Conservation (phyloP, 139 green algal genomes). For the Nannochloris sp. region DNA sequence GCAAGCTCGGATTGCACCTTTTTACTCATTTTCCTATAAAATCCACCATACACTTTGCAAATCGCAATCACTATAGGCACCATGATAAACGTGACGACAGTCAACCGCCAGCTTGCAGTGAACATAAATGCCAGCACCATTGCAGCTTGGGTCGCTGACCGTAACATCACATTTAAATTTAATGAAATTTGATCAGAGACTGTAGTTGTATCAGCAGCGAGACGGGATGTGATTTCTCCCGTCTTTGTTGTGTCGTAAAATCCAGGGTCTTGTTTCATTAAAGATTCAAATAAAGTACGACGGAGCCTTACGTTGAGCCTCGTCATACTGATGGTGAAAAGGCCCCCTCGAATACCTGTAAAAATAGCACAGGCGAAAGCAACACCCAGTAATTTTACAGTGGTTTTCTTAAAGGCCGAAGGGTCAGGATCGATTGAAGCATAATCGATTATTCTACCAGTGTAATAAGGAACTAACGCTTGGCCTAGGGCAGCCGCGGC, state of each 20-base stretch:
- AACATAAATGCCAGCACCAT: slow-evolving; percentile 85
- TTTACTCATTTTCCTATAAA: slow-evolving; percentile 64
- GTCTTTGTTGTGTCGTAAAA: slow-evolving; percentile 74
- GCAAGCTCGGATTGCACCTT: slow-evolving; percentile 65
- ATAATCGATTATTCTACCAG: slow-evolving; percentile 65
- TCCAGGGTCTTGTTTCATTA: slow-evolving; percentile 68
- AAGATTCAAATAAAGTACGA: slow-evolving; percentile 40
- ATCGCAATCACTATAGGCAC: slow-evolving; percentile 65
- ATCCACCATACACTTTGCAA: slow-evolving; percentile 70
- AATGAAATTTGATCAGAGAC: slow-evolving; percentile 66
- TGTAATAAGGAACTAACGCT: slow-evolving; percentile 71
- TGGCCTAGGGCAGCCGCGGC: slow-evolving; percentile 47
- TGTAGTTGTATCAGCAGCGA: slow-evolving; percentile 67
- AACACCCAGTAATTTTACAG: slow-evolving; percentile 48
- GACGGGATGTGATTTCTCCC: slow-evolving; percentile 45
- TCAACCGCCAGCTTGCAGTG: slow-evolving; percentile 64
- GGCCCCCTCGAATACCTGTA: slow-evolving; percentile 56
- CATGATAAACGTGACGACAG: slow-evolving; percentile 71
- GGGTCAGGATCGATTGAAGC: slow-evolving; percentile 60
- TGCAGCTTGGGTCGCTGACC: slow-evolving; percentile 38
- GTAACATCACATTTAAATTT: slow-evolving; percentile 75
- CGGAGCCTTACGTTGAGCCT: slow-evolving; percentile 32
- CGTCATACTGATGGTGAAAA: slow-evolving; percentile 57
- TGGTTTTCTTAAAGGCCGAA: slow-evolving; percentile 40
- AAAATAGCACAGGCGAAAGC: slow-evolving; percentile 52